Conservation (phyloP, 2,329 filamentous ascomycete species). For the Fusarium denticulatum region DNA sequence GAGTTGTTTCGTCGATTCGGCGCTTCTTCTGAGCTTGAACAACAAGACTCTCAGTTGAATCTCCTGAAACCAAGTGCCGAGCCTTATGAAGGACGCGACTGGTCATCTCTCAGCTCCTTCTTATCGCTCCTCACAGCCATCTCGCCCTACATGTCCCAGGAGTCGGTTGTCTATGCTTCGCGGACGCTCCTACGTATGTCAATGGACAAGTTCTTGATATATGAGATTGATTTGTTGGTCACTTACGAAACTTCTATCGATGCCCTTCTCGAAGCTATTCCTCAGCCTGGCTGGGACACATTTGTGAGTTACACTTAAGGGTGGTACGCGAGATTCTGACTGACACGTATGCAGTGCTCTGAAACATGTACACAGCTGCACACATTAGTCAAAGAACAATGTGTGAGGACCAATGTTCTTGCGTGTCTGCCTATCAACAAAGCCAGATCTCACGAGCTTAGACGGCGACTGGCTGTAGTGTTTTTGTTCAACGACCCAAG, state of each 20-base stretch:
- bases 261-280: constrained; percentile 56
- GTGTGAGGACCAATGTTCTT: constrained; percentile 68
- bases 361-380: constrained; percentile 60
- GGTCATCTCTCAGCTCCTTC: constrained; percentile 57
- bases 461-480: constrained; percentile 72
- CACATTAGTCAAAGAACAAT: constrained; percentile 54
- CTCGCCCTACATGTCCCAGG: constrained; percentile 49
- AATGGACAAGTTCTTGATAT: constrained; percentile 61
- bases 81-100: constrained; percentile 54
- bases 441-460: constrained; percentile 65
- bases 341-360: constrained; percentile 55
- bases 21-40: constrained; percentile 59
- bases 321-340: not conserved
- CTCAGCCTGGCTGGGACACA: constrained; percentile 49
- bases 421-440: constrained; percentile 66
- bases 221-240: constrained; percentile 53
- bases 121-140: constrained; percentile 54
- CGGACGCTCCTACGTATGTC: constrained; percentile 64
- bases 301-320: constrained; percentile 50
- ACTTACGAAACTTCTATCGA: constrained; percentile 56
- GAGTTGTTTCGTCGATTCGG: constrained; percentile 69
- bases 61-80: constrained; percentile 38
- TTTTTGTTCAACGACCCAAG: constrained; percentile 66
- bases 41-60: constrained; percentile 33
- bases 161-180: constrained; percentile 52